Base-by-base conservation (phyloP, 805 yeast genomes). In the Saturnispora ahearnii region DNA sequence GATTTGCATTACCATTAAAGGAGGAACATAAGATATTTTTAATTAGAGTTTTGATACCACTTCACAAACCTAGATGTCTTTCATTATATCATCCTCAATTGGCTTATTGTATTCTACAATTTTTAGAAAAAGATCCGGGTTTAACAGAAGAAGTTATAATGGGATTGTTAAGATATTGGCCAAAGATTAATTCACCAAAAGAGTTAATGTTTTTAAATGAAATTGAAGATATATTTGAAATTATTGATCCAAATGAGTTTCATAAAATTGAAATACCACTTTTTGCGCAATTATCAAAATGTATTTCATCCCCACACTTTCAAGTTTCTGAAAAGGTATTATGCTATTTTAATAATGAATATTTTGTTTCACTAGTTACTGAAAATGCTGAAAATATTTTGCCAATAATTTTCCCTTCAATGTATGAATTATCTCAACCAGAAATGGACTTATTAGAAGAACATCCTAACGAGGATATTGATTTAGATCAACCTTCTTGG, bases 311-410 rank as follows among this genome's bases (percentile, higher is more conserved):
- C 2, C 87, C 96, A 28, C 98, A 93, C 70, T 95, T 93, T 73
- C 99, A 93, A 73, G 96, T 93, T 26, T 85, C 95, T 51, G 99
- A 93, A 68, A 88, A 95, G 58, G 96, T 93, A 2, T 76, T 93
- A 52, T 85, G 90, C 63, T 88, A 81, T 66, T 93, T 96, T 93
- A 86, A 87, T 60, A 91, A 91, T 66, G 98, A 93, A 62, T 90
- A 87, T 69, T 90, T 93, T 65, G 78, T 90, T 55, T 84, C 89
- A 40, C 70, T 91, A 58, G 89, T 93, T 45, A 87, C 95, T 21
- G 98, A 93, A 61, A 86, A 86, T 64, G 90, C 95, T 8, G 96
- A 89, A 59, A 90, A 86, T 34, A 88, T 91, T 49, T 71, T 93
- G 58, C 98, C 99, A 29, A 89, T 93, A 43, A 79, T 93, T 34